Base-by-base conservation (phyloP, 371 early-diverging fungal species). In the Mortierella sp. region DNA sequence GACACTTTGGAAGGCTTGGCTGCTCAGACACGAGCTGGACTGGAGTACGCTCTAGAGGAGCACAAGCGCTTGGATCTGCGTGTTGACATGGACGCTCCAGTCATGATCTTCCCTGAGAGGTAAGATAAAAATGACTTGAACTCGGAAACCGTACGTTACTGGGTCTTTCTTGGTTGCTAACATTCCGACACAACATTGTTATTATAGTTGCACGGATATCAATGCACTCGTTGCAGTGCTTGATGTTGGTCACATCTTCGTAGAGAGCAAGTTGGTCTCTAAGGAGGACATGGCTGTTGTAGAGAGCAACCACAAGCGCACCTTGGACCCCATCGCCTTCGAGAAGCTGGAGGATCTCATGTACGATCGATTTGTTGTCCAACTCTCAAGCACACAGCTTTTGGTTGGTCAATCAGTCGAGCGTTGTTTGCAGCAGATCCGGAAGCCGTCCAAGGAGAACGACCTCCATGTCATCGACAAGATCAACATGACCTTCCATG, bases 81-180 rank as follows among this genome's bases (percentile, higher is more conserved):
- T 55, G 92, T 99, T n/a, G 98, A 99, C 83, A 93, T 98, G 89
- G 97, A 98, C 80, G 99, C 99, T 7, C 99, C 99, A 1, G 95
- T 99, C 55, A 93, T 99, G 87, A 93, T 99, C n/a, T 89, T 99
- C 48, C 99, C 99, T 0, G 96, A 97, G 87, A 93, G 93, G 94
- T 95, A 88, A 7, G 43, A 10, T 29, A 85, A 72, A 1, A 41
- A 14, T 27, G 32, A 24, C n/a, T 3, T 48, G 18, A 27, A 38
- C 46, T 38, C 41, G n/a, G 24, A 44, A 3, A 14, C 46, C 43
- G 44, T n/a, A 48, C 14, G 7, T 35, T 6, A 21, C 18, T 63
- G 6, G 16, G 7, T 35, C 6, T 56, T 32, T 56, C 48, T 11
- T 43, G 18, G n/a, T 44, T 29, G 48, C 18, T 21, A 10, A 7